phyloP scores from a whole-genome alignment of 2,329 filamentous ascomycete species.

The Ceratocystis diversiconidia region DNA sequence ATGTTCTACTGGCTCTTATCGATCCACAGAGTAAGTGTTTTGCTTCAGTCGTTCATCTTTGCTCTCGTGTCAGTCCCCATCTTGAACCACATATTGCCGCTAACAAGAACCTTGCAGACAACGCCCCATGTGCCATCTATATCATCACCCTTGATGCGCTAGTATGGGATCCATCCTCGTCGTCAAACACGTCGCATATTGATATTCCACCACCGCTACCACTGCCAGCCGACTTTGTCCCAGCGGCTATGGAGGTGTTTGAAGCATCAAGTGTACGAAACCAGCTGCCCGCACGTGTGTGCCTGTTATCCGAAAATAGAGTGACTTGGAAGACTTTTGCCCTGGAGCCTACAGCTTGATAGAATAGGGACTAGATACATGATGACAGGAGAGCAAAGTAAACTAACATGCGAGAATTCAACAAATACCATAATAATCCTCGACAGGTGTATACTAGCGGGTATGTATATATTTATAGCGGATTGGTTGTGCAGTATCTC shows the following conservation, averaged over 20 bases:
- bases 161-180: slow-evolving; percentile 4
- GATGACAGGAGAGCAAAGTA: neutral
- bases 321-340: slow-evolving; percentile 35
- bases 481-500: neutral
- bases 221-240: slow-evolving; percentile 25
- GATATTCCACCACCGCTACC: slow-evolving; percentile 15
- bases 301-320: slow-evolving; percentile 35
- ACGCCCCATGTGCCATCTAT: slow-evolving; percentile 8
- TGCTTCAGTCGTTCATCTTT: neutral
- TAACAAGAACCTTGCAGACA: slow-evolving; percentile 1
- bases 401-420: neutral
- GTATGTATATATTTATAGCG: neutral
- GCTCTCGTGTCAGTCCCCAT: neutral
- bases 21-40: slow-evolving; percentile 26
- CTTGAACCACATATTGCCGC: neutral
- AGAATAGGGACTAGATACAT: neutral
- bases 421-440: neutral
- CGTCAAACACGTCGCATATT: neutral
- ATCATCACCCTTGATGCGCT: slow-evolving; percentile 12
- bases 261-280: slow-evolving; percentile 31
- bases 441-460: neutral
- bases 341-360: slow-evolving; percentile 21
- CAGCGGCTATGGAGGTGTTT: slow-evolving; percentile 39
- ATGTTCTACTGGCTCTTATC: slow-evolving; percentile 46
- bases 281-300: slow-evolving; percentile 36